These are phyloP conservation scores for Candida sonorensis DNA, from an alignment of 805 yeast species.

Conservation along the genomic window DNA sequence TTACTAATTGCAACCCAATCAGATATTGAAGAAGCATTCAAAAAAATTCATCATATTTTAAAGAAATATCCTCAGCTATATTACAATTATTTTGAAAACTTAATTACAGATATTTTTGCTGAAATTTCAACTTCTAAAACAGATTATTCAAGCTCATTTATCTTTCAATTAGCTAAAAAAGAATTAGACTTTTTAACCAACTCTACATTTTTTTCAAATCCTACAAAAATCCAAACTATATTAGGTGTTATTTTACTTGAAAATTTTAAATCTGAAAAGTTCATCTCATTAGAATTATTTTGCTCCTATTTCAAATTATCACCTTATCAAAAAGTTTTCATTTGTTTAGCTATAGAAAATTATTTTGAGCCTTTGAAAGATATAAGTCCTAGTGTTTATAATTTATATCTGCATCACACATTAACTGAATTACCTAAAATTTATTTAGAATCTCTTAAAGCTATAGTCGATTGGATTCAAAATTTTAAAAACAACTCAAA, in stretches of 20 bases:
- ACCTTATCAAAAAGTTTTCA: conserved; percentile 20
- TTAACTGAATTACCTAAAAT: conserved; percentile 18
- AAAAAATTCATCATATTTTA: conserved; percentile 43
- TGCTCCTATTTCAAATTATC: conserved; percentile 22
- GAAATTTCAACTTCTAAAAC: conserved; percentile 14
- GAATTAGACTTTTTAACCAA: conserved; percentile 21
- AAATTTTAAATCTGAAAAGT: conserved; percentile 23
- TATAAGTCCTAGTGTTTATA: too few species aligned
- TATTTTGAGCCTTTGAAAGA: too few species aligned
- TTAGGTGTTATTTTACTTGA: conserved; percentile 9
- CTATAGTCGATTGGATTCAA: conserved; percentile 22
- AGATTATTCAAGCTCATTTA: conserved; percentile 15
- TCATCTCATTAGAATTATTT: conserved; percentile 26
- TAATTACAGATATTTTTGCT: conserved; percentile 24
- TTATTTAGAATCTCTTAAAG: conserved; percentile 21
- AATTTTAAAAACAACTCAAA: conserved; percentile 9
- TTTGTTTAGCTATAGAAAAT: conserved; percentile 22
- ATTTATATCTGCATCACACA: too few species aligned
- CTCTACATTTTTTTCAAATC: conserved; percentile 9
- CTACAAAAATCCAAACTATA: conserved; percentile 10
- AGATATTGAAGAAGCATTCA: conserved; percentile 32
- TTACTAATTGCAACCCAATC: conserved; percentile 39
- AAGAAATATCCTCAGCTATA: conserved; percentile 29
- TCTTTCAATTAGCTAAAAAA: conserved; percentile 14
- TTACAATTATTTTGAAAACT: conserved; percentile 25